These are phyloP conservation scores for Boletus edulis DNA, from an alignment of 768 basidiomycete genomes.

Conservation along the genomic window DNA sequence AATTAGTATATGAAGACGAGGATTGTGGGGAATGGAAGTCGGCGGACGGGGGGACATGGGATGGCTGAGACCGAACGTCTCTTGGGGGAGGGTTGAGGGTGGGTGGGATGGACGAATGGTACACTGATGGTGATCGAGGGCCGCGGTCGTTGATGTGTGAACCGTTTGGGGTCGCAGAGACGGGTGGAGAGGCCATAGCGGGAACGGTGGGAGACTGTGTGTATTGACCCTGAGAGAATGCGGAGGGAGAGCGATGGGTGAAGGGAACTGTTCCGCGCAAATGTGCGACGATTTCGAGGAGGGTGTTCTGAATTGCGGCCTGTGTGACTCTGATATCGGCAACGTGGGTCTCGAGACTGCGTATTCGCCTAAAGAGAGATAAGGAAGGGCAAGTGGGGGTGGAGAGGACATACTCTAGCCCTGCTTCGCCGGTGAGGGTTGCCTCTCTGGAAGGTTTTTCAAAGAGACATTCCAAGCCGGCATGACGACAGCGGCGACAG, in stretches of 20 bases:
- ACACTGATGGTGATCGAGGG: slow-evolving; percentile 31
- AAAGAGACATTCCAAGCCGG: slow-evolving; percentile 89
- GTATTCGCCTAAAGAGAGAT: slow-evolving; percentile 68
- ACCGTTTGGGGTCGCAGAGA: slow-evolving; percentile 40
- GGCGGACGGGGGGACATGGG: slow-evolving; percentile 12
- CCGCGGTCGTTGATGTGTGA: slow-evolving; percentile 26
- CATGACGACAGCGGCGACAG: slow-evolving; percentile 90
- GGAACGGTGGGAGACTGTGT: slow-evolving; percentile 68
- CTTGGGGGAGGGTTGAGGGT: slow-evolving; percentile 29
- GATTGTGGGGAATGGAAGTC: slow-evolving; percentile 47
- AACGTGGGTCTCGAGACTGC: slow-evolving; percentile 84
- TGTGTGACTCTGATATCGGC: slow-evolving; percentile 77
- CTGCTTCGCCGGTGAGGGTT: slow-evolving; percentile 84
- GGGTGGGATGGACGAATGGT: slow-evolving; percentile 29
- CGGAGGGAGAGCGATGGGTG: slow-evolving; percentile 61
- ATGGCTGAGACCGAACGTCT: slow-evolving; percentile 34
- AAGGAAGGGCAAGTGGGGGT: not conserved
- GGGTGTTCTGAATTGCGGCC: slow-evolving; percentile 70
- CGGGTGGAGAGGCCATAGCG: slow-evolving; percentile 50
- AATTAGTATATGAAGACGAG: slow-evolving; percentile 42
- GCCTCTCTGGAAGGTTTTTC: slow-evolving; percentile 91
- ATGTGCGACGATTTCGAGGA: slow-evolving; percentile 78
- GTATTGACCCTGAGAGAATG: slow-evolving; percentile 46
- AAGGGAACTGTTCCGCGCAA: slow-evolving; percentile 56
- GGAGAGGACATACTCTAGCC: slow-evolving; percentile 66